Evolutionary conservation across 805 yeast genomes (phyloP), one percentile per base, ranked within the genome.

Genomic region (Teunomyces stri): DNA sequence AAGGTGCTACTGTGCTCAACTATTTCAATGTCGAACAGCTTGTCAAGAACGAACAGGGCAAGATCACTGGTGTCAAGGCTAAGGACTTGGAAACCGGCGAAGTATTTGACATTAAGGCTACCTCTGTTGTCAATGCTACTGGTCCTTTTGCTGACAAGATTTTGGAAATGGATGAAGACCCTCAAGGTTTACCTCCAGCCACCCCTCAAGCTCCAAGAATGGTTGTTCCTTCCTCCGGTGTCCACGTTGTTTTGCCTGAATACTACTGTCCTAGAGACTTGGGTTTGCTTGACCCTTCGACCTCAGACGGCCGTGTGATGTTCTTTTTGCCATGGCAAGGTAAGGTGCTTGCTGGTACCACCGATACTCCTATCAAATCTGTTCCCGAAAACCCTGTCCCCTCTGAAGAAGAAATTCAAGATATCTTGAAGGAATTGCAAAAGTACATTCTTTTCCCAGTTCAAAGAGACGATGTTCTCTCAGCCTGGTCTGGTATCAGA

Each of bases 241-340:
- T 89, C 43, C 98, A 91, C 69, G 79, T 91, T 60, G 84, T 91
- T 43, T 78, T 91, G 54, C 98, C 98, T 20, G 96, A 91, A 55
- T 91, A 80, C 76, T 91, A 89, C 71, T 86, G 95, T 68, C 95
- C 97, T 45, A 79, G 79, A 62, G 83, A 83, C 53, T 80, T 89
- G 78, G 98, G 98, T 53, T 76, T 91, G 53, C 76, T 91, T 50
- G 97, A 91, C 69, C 96, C 97, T 41, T 79, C 88, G 40, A 91
- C 98, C 42, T 75, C 92, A 29, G 98, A 91, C 65, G 97, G 97
- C 48, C 83, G 98, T 69, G 97, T 91, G 45, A 87, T 92, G 87
- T 91, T 91, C 72, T 91, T 92, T 75, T 76, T 91, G 66, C 98
- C 98, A 57, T 91, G 97, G 97, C 97, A 90, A 74, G 96, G 97